Conservation (phyloP, 2,329 filamentous ascomycete species). For the Arthrobotrys pseudoclavata region DNA sequence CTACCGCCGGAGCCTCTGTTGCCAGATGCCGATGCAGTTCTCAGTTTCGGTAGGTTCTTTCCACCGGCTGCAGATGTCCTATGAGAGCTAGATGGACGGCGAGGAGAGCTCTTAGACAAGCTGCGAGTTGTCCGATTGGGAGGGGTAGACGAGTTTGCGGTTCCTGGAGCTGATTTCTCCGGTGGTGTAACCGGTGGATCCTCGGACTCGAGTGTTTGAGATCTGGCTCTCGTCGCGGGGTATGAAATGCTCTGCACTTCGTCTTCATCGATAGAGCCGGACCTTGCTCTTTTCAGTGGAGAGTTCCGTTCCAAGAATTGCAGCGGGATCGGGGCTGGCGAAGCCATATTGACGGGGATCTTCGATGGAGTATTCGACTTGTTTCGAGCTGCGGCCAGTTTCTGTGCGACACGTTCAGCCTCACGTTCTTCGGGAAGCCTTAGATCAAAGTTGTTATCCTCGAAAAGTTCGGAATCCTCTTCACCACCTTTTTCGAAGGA, state of each 20-base stretch:
- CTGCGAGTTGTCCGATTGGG: constrained; percentile 38
- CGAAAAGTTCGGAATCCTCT: constrained; percentile 66
- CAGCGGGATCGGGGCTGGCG: constrained; percentile 79
- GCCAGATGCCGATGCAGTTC: constrained; percentile 66
- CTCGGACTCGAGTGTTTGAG: constrained; percentile 42
- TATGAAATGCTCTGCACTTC: constrained; percentile 62
- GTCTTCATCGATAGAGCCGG: constrained; percentile 61
- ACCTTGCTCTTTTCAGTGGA: constrained; percentile 71
- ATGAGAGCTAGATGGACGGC: constrained; percentile 66
- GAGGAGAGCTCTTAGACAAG: constrained; percentile 66
- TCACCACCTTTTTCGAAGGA: constrained; percentile 57
- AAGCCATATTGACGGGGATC: constrained; percentile 87
- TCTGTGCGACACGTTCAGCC: constrained; percentile 69
- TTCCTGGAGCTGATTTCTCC: constrained; percentile 62
- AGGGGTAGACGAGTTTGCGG: constrained; percentile 38
- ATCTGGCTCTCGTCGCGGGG: constrained; percentile 49
- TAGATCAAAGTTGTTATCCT: constrained; percentile 77
- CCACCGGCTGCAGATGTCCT: constrained; percentile 64
- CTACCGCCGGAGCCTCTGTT: constrained; percentile 74
- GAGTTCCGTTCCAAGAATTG: constrained; percentile 81
- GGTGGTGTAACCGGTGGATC: constrained; percentile 52
- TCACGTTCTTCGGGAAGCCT: constrained; percentile 80
- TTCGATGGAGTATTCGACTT: constrained; percentile 72
- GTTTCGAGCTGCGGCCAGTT: constrained; percentile 69
- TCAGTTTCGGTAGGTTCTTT: constrained; percentile 65